Percentiles rank a stretch among this genome's conserved stretches.
phyloP scores from a whole-genome alignment of 805 yeast genomes.

The Wickerhamiella parazyma region DNA sequence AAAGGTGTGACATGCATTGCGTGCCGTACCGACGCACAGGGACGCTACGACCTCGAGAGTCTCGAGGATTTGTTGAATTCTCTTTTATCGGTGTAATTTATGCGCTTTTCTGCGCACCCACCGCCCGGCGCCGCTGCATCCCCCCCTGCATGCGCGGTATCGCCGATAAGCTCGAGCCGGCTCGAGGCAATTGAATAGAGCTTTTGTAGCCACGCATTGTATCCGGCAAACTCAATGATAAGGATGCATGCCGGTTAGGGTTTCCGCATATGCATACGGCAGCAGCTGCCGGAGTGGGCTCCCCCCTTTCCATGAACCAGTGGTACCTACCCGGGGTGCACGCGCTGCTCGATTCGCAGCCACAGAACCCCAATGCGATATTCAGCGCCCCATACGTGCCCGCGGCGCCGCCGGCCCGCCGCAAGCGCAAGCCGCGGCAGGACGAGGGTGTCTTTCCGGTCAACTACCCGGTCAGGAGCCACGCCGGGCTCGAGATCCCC shows the following conservation, averaged over 20 bases:
- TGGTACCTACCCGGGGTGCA: not conserved
- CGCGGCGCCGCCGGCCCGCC: not conserved
- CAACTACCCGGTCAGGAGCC: slow-evolving; percentile 21
- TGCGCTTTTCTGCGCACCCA: too few species aligned
- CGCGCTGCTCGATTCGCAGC: not conserved
- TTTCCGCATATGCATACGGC: not conserved
- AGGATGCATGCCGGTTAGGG: not conserved
- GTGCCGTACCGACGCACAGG: not conserved
- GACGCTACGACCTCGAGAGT: not conserved
- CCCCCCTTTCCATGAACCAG: not conserved
- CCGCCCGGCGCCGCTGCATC: too few species aligned
- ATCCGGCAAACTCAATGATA: not conserved
- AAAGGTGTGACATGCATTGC: slow-evolving; percentile 7
- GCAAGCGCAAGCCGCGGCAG: not conserved
- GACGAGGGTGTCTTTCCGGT: slow-evolving; percentile 15
- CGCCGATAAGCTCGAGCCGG: not conserved
- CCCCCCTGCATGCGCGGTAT: not conserved
- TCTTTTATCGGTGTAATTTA: too few species aligned
- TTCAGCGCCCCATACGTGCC: not conserved
- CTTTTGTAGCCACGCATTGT: not conserved
- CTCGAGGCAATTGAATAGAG: not conserved
- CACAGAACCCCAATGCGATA: not conserved
- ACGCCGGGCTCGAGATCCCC: slow-evolving; percentile 16
- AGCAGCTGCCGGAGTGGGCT: not conserved
- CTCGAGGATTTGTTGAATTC: not conserved